These are phyloP conservation scores for Ogataea pilisensis DNA, from an alignment of 805 yeast species.

Conservation along the genomic window DNA sequence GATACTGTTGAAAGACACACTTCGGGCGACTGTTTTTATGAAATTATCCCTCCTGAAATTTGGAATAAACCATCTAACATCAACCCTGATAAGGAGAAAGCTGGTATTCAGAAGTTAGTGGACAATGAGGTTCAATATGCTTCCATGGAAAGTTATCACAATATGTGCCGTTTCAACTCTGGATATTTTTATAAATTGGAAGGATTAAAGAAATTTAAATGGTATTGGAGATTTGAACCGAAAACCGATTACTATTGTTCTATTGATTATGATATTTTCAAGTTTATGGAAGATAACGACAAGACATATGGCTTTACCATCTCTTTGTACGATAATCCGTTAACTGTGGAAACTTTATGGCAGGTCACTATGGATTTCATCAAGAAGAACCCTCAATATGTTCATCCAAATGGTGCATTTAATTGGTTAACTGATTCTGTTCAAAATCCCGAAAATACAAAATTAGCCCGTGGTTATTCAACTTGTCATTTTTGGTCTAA, in stretches of 20 bases:
- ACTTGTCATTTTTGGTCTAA: slow-evolving; percentile 87
- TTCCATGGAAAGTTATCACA: slow-evolving; percentile 59
- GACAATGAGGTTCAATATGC: slow-evolving; percentile 57
- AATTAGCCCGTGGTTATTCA: slow-evolving; percentile 42
- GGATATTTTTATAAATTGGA: slow-evolving; percentile 62
- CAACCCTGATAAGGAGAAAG: slow-evolving; percentile 34
- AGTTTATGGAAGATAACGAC: slow-evolving; percentile 62
- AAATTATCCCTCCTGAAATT: slow-evolving; percentile 44
- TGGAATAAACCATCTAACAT: slow-evolving; percentile 49
- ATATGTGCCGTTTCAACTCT: slow-evolving; percentile 81
- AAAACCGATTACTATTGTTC: slow-evolving; percentile 63
- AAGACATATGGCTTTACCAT: slow-evolving; percentile 76
- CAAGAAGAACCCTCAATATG: slow-evolving; percentile 53
- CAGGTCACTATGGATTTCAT: slow-evolving; percentile 63
- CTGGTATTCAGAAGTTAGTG: slow-evolving; percentile 36
- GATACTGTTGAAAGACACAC: slow-evolving; percentile 44
- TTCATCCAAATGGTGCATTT: slow-evolving; percentile 54
- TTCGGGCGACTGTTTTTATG: slow-evolving; percentile 44
- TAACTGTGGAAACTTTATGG: slow-evolving; percentile 64
- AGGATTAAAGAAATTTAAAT: slow-evolving; percentile 54
- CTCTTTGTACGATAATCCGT: slow-evolving; percentile 66
- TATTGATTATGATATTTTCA: slow-evolving; percentile 72
- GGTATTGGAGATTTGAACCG: slow-evolving; percentile 85
- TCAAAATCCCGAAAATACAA: slow-evolving; percentile 44
- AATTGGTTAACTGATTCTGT: slow-evolving; percentile 50